Base-by-base conservation (phyloP, 2,329 filamentous ascomycete species). In the Aspergillus unguis region DNA sequence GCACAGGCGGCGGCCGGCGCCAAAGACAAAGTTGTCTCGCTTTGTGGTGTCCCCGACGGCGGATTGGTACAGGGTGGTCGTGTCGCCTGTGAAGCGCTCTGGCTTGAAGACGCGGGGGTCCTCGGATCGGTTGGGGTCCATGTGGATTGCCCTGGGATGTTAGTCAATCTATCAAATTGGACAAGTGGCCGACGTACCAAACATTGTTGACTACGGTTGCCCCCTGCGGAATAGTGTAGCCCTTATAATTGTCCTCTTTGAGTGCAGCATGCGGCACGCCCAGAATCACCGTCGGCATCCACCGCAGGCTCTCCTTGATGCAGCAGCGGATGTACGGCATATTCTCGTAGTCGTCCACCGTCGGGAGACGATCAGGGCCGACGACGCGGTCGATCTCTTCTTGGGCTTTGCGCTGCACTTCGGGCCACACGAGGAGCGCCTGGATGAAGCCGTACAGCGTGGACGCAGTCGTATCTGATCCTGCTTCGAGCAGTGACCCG, bases 241-340 rank as follows among this genome's bases (percentile, higher is more conserved):
- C 77, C 38, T 72, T 70, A 58, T 78, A 81, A 9, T 66, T 62
- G 51, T 81, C 78, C 40, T 81, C 77, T 27, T 74, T 69, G 1
- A 73, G 76, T 0, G 72, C 70, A 0, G 77, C 76, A 51, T 81
- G 78, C 0, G 77, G 78, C 1, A 60, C 58, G 0, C 74, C 77
- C 0, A 77, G 62, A 0, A 77, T 75, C 1, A 72, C 72, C 0
- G 75, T 69, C 1, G 75, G 74, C 31, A 73, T 70, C 79, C 81
- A 83, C 2, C 81, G 74, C 10, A 83, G 65, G 1, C 79, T 74
- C 54, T 85, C 82, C 52, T 83, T 82, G 23, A 83, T 73, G n/a
- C 80, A 71, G 0, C 77, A 77, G 26, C 75, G 71, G 28, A 83
- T 62, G 58, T 85, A 58, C 5, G 48, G 55, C 8, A 61, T 62